Conservation (phyloP, 441 rosid species). For the Gossypium trilobum region DNA sequence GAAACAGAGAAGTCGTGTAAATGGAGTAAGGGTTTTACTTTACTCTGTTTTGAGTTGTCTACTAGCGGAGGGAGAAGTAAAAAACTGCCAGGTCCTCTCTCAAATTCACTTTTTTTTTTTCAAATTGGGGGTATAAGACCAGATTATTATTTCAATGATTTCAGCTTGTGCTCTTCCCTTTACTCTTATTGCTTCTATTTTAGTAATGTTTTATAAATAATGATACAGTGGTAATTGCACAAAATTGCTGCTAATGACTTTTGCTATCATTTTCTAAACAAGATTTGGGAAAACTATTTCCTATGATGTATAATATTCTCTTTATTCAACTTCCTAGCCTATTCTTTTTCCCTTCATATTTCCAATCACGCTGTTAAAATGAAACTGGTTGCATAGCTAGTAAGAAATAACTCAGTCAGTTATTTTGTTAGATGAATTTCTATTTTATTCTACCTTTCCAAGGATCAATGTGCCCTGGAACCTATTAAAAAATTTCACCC, state of each 20-base stretch:
- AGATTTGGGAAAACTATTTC: not conserved
- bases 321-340: not conserved
- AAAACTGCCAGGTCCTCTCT: not conserved
- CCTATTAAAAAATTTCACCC: not conserved
- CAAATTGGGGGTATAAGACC: not conserved
- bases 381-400: not conserved
- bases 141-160: slow-evolving; percentile 4
- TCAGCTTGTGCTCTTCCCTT: not conserved
- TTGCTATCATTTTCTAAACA: not conserved
- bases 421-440: not conserved
- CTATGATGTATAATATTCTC: not conserved
- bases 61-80: not conserved
- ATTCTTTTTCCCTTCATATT: not conserved
- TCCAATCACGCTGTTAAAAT: not conserved
- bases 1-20: not conserved
- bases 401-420: not conserved
- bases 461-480: not conserved
- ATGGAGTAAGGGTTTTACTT: not conserved
- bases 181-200: not conserved
- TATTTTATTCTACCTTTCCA: not conserved
- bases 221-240: not conserved
- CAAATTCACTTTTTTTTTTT: not conserved
- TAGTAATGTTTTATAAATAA: not conserved
- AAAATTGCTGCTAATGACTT: not conserved
- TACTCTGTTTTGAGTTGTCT: slow-evolving; percentile 2